Evolutionary conservation across 495 filamentous ascomycete species (phyloP).

Genomic region (Penicillium silybi): DNA sequence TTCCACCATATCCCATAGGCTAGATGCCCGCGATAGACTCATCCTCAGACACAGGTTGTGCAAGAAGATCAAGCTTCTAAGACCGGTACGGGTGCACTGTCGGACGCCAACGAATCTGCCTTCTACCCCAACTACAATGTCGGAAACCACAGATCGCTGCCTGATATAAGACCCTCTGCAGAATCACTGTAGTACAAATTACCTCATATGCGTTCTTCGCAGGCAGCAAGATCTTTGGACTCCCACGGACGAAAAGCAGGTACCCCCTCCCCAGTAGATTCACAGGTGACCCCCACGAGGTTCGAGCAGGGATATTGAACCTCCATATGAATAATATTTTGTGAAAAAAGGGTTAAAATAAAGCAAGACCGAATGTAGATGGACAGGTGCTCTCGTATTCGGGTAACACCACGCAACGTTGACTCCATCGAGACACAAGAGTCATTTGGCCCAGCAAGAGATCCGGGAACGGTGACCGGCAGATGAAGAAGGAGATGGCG

Average conservation of each 20-base stretch:
- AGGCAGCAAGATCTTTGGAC: neutral
- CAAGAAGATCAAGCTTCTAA: constrained; percentile 1
- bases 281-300: constrained; percentile 1
- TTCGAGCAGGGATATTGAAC: neutral
- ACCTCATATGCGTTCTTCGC: constrained; percentile 10
- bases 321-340: neutral
- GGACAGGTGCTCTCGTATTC: constrained; percentile 5
- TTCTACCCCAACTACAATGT: neutral
- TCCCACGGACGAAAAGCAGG: constrained; percentile 10
- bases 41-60: neutral
- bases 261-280: constrained; percentile 6
- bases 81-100: neutral
- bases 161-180: neutral
- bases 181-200: constrained; percentile 6
- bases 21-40: neutral
- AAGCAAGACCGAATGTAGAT: neutral
- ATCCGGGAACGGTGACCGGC: constrained; percentile 1
- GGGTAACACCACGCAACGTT: neutral
- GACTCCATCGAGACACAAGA: neutral
- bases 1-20: constrained; percentile 24
- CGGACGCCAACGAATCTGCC: neutral
- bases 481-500: neutral
- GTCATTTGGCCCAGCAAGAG: neutral
- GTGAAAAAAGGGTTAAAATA: neutral
- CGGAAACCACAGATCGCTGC: neutral